Conservation (phyloP, 441 rosid genomes). For the Pelargonium citronellum region DNA sequence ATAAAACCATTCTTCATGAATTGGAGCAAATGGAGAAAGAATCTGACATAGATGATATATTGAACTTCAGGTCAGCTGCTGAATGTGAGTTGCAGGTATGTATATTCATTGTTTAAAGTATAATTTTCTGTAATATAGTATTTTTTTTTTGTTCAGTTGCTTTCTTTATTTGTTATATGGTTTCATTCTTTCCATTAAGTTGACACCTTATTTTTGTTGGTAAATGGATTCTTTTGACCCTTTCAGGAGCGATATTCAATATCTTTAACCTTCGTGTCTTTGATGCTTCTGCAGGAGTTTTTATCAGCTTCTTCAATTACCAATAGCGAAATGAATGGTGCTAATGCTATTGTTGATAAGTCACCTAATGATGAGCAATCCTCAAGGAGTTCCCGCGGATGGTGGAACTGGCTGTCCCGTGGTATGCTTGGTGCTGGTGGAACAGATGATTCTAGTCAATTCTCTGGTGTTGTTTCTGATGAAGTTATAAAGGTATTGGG, state of each 20-base stretch:
- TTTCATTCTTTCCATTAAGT: slow-evolving; percentile 6
- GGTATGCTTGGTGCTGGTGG: slow-evolving; percentile 99
- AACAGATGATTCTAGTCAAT: slow-evolving; percentile 85
- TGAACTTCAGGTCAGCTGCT: slow-evolving; percentile 77
- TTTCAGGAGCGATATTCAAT: neutral
- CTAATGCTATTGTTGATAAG: slow-evolving; percentile 39
- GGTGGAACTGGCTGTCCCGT: slow-evolving; percentile 97
- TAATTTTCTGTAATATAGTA: slow-evolving; percentile 14
- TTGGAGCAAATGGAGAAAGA: slow-evolving; percentile 94
- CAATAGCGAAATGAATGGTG: slow-evolving; percentile 30
- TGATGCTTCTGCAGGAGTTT: slow-evolving; percentile 48
- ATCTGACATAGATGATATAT: slow-evolving; percentile 74
- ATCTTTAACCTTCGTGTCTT: slow-evolving; percentile 17
- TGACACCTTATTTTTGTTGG: slow-evolving; percentile 3
- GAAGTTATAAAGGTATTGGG: slow-evolving; percentile 81
- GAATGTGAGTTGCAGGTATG: slow-evolving; percentile 83
- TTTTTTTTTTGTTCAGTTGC: slow-evolving; percentile 3
- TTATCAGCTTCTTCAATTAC: slow-evolving; percentile 32
- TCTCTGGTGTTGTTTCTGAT: slow-evolving; percentile 91
- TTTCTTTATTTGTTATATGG: slow-evolving; percentile 5
- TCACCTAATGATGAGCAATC: slow-evolving; percentile 49
- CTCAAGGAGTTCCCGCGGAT: slow-evolving; percentile 70
- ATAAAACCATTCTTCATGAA: slow-evolving; percentile 53
- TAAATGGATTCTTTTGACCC: slow-evolving; percentile 14
- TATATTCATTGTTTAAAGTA: slow-evolving; percentile 19